Evolutionary conservation across 192 early-diverging fungal genomes (phyloP).

Genomic region (Borealophlyctis nickersoniae): DNA sequence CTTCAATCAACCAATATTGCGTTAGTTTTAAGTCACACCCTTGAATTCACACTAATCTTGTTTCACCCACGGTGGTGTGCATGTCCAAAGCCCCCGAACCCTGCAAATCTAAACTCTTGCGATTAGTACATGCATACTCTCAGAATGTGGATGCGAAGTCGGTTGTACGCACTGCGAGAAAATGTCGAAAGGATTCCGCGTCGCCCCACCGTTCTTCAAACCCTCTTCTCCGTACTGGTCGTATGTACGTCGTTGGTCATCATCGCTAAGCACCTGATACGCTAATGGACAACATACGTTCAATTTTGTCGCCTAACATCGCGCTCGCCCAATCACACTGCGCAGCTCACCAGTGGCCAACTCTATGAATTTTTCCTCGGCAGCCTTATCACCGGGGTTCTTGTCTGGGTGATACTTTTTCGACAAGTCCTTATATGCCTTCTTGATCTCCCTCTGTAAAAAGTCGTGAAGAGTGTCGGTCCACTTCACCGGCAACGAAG

Average conservation of each 20-base stretch:
- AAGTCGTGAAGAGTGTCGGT: not conserved
- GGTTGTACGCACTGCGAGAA: conserved; percentile 67
- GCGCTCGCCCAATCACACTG: too few relatives aligned
- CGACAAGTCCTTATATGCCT: conserved; percentile 86
- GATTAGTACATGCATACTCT: not conserved
- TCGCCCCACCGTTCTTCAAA: conserved; percentile 70
- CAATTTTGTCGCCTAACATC: too few relatives aligned
- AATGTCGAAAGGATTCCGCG: conserved; percentile 97
- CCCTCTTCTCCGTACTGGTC: conserved; percentile 97
- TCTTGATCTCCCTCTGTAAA: conserved; percentile 78
- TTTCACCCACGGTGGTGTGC: conserved; percentile 20
- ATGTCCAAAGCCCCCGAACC: conserved; percentile 49
- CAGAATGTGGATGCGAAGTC: conserved; percentile 8
- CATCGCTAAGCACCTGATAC: conserved; percentile 90
- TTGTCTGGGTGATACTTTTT: conserved; percentile 70
- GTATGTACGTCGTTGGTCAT: conserved; percentile 87
- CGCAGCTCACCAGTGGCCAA: conserved; percentile 64
- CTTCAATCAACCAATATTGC: too few relatives aligned
- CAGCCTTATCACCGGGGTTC: conserved; percentile 75
- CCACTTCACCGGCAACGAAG: not conserved
- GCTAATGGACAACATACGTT: too few relatives aligned
- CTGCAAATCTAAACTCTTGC: conserved; percentile 34
- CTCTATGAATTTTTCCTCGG: conserved; percentile 86
- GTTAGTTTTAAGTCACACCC: too few relatives aligned
- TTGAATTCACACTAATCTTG: too few relatives aligned